These are phyloP conservation scores for Pichia norvegensis DNA, from an alignment of 1,139 yeast genomes.

Conservation along the genomic window DNA sequence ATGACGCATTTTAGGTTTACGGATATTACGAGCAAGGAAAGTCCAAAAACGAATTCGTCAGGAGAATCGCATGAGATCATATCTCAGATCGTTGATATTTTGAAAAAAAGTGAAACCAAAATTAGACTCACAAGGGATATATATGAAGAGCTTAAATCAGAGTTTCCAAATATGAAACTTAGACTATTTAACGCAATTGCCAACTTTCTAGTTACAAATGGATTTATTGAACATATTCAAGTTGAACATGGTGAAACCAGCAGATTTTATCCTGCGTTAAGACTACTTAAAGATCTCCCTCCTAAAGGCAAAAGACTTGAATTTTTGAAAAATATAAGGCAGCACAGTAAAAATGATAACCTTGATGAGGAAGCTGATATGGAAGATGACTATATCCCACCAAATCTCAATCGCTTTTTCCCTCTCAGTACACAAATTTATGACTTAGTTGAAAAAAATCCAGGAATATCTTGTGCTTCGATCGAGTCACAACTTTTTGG, in stretches of 20 bases:
- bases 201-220: constrained; percentile 11
- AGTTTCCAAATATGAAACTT: constrained; percentile 9
- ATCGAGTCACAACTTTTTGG: constrained; percentile 48
- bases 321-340: constrained; percentile 11
- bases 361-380: constrained; percentile 1
- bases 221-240: constrained; percentile 17
- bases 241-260: constrained; percentile 21
- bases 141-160: constrained; percentile 54
- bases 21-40: neutral
- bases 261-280: constrained; percentile 21
- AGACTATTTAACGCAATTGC: constrained; percentile 14
- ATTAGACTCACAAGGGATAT: constrained; percentile 49
- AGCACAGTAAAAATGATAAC: constrained; percentile 1
- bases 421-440: constrained; percentile 60
- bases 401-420: constrained; percentile 35
- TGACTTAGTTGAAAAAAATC: constrained; percentile 33
- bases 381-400: constrained; percentile 25
- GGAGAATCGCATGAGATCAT: constrained; percentile 25
- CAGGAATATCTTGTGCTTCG: constrained; percentile 55
- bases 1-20: constrained; percentile 20
- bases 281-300: constrained; percentile 24
- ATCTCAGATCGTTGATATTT: constrained; percentile 38
- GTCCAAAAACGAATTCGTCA: neutral
- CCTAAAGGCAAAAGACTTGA: constrained; percentile 26
- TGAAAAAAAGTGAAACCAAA: constrained; percentile 58